These are phyloP conservation scores for Yamadazyma sp. DNA, from an alignment of 1,139 yeast genomes.

Conservation along the genomic window DNA sequence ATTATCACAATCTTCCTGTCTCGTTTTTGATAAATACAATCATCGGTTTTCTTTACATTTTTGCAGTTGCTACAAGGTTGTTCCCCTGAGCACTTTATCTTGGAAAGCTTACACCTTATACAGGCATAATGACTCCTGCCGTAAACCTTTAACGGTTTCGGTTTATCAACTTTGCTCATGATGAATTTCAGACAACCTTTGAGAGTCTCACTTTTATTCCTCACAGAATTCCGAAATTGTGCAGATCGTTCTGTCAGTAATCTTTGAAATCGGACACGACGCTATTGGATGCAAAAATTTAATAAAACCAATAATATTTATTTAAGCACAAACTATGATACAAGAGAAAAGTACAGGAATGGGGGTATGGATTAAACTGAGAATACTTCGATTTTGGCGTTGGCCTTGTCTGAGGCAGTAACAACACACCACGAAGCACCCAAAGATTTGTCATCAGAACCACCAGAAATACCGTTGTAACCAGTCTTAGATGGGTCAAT, in stretches of 20 bases:
- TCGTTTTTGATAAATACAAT: constrained; percentile 48
- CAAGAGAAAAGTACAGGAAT: neutral
- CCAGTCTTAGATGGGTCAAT: constrained; percentile 69
- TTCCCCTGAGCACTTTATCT: constrained; percentile 46
- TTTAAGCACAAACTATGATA: constrained; percentile 2
- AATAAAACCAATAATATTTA: neutral
- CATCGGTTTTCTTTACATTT: constrained; percentile 29
- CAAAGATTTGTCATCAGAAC: constrained; percentile 50
- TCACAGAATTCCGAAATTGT: too few relatives aligned
- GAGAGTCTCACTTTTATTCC: neutral
- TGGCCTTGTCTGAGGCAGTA: constrained; percentile 64
- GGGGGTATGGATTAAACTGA: constrained; percentile 19
- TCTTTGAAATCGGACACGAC: neutral
- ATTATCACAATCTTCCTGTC: constrained; percentile 52
- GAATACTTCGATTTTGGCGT: constrained; percentile 75
- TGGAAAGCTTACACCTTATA: constrained; percentile 37
- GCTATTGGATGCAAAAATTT: constrained; percentile 1
- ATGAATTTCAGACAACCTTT: neutral
- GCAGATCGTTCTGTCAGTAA: too few relatives aligned
- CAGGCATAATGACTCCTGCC: constrained; percentile 46
- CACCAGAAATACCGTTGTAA: constrained; percentile 52
- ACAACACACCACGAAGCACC: constrained; percentile 81
- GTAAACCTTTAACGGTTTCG: constrained; percentile 41
- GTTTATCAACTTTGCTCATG: constrained; percentile 19
- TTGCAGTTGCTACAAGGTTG: constrained; percentile 43